Percentiles rank a stretch among this genome's conserved stretches.
These are phyloP conservation scores for Wickerhamiella parazyma DNA, from an alignment of 805 yeast species.

Conservation along the genomic window DNA sequence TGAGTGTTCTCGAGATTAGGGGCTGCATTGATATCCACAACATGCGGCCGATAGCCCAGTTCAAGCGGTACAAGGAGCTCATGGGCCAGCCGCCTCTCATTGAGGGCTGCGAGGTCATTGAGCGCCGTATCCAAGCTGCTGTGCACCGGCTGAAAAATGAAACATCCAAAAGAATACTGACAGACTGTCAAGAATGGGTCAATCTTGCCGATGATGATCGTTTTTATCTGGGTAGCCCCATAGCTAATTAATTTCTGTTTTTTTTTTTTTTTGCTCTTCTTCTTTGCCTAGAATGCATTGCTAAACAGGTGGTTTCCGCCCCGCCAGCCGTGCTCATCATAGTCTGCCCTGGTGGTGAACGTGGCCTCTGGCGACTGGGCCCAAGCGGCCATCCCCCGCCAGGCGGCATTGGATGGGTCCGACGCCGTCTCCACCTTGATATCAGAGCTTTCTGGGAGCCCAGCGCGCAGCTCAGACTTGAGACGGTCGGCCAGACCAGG, in stretches of 20 bases:
- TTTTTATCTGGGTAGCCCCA: neutral
- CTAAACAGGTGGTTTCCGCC: conserved; percentile 81
- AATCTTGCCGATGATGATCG: conserved; percentile 15
- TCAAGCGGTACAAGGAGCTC: conserved; percentile 33
- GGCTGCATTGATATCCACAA: conserved; percentile 44
- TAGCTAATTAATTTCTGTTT: neutral
- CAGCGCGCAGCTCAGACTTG: conserved; percentile 49
- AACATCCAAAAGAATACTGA: conserved; percentile 42
- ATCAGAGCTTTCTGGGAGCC: conserved; percentile 55
- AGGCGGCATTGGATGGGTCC: conserved; percentile 67
- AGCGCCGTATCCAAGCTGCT: conserved; percentile 43
- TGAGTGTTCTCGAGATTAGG: conserved; percentile 67
- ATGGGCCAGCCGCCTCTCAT: conserved; percentile 40
- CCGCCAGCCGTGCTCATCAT: conserved; percentile 79
- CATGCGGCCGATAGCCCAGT: conserved; percentile 52
- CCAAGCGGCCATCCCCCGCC: conserved; percentile 92
- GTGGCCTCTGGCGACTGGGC: conserved; percentile 37
- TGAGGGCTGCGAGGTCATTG: conserved; percentile 66
- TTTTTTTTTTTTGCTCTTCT: too few relatives aligned
- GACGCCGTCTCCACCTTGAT: conserved; percentile 48
- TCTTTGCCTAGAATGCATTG: conserved; percentile 29
- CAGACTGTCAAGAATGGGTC: conserved; percentile 44
- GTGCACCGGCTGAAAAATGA: conserved; percentile 45
- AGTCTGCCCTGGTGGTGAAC: conserved; percentile 55
- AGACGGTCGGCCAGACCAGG: conserved; percentile 57